Percentiles rank a stretch among this genome's conserved stretches.
phyloP scores from a whole-genome alignment of 352 stramenopile genomes.

The Phytophthora sojae region DNA sequence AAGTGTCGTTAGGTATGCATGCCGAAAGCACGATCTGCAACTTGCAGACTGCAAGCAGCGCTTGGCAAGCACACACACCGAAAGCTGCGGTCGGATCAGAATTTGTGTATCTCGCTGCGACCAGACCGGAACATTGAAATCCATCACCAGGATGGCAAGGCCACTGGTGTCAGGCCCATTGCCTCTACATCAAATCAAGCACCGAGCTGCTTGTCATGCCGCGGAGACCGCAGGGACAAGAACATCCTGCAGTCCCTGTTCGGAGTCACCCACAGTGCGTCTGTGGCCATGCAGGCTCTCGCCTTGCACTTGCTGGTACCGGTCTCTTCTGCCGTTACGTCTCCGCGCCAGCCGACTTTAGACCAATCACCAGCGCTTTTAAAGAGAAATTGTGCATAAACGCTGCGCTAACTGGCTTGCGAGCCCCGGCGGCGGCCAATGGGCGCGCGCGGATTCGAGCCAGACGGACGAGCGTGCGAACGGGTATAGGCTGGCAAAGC shows the following conservation, averaged over 20 bases:
- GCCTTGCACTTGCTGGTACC: not conserved
- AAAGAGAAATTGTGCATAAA: not conserved
- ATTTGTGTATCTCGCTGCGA: not conserved
- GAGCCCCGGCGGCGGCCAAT: conserved; percentile 11
- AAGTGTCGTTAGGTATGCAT: not conserved
- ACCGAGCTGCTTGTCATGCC: not conserved
- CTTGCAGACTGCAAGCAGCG: too few species aligned
- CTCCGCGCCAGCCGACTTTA: not conserved
- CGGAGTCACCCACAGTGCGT: not conserved
- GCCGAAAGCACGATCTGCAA: not conserved
- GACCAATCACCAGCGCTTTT: not conserved
- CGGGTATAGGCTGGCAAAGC: conserved; percentile 21
- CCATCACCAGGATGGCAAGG: not conserved
- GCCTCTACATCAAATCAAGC: not conserved
- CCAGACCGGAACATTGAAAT: not conserved
- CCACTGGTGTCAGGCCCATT: not conserved
- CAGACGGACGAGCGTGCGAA: conserved; percentile 21
- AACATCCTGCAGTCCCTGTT: not conserved
- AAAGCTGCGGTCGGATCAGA: not conserved
- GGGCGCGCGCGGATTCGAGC: conserved; percentile 16
- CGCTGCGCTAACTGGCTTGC: not conserved
- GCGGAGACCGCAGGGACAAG: not conserved
- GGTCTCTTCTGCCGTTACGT: not conserved
- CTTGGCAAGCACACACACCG: not conserved
- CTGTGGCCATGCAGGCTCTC: not conserved